phyloP scores from a whole-genome alignment of 2,329 filamentous ascomycete genomes.

The Periglandula ipomoeae region DNA sequence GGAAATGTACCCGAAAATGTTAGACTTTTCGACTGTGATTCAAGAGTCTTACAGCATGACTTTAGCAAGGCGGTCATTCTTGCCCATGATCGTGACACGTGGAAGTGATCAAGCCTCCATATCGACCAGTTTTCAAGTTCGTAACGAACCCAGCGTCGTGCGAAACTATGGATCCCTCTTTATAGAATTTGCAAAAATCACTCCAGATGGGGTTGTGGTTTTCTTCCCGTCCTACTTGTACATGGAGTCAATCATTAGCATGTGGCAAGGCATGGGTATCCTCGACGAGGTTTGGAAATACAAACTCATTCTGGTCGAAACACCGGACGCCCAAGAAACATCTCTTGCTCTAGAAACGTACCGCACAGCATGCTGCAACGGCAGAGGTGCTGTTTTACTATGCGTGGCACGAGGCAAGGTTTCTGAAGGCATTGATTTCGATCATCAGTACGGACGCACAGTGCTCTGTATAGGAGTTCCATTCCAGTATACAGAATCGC shows the following conservation, averaged over 20 bases:
- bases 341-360: slow-evolving; percentile 93
- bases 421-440: slow-evolving; percentile 96
- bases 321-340: slow-evolving; percentile 93
- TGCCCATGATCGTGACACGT: slow-evolving; percentile 94
- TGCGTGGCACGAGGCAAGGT: slow-evolving; percentile 97
- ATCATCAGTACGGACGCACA: slow-evolving; percentile 94
- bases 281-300: slow-evolving; percentile 98
- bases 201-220: slow-evolving; percentile 95
- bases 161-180: slow-evolving; percentile 91
- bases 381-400: slow-evolving; percentile 81
- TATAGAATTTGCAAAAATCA: slow-evolving; percentile 92
- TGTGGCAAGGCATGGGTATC: slow-evolving; percentile 99
- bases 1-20: slow-evolving; percentile 99
- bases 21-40: slow-evolving; percentile 83
- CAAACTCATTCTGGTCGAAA: slow-evolving; percentile 96
- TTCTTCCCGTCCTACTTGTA: slow-evolving; percentile 99
- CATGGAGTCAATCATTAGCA: slow-evolving; percentile 98
- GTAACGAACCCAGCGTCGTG: slow-evolving; percentile 93
- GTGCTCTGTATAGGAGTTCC: slow-evolving; percentile 95
- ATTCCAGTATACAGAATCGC: slow-evolving; percentile 97
- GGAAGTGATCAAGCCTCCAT: slow-evolving; percentile 91
- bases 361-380: slow-evolving; percentile 94
- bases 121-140: slow-evolving; percentile 87
- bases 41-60: slow-evolving; percentile 99
- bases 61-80: slow-evolving; percentile 82